Evolutionary conservation across 176 grass and related monocot genomes (phyloP).

Genomic region (Musa itinerans): DNA sequence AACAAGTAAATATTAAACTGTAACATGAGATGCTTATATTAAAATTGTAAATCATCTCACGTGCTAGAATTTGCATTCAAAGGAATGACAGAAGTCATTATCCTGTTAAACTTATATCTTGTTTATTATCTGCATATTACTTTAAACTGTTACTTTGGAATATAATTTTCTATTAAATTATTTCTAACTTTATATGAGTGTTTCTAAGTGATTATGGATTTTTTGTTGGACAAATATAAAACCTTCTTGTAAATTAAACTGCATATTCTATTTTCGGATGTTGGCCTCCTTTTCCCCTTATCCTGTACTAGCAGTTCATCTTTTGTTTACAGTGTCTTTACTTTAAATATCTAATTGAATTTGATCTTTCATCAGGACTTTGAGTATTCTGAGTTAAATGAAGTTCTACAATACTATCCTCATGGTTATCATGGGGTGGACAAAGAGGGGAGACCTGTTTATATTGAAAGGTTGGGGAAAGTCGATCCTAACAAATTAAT

Average conservation of each 20-base stretch:
- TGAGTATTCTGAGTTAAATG: conserved; percentile 53
- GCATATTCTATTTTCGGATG: too few relatives aligned
- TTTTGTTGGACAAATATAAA: not conserved
- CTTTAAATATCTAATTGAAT: not conserved
- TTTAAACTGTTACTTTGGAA: not conserved
- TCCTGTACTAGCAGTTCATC: not conserved
- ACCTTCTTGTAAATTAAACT: not conserved
- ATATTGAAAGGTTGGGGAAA: conserved; percentile 93
- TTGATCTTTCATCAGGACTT: conserved; percentile 54
- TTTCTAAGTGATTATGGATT: not conserved
- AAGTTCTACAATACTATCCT: conserved; percentile 90
- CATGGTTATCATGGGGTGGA: conserved; percentile 98
- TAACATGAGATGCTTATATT: too few relatives aligned
- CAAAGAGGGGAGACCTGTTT: conserved; percentile 84
- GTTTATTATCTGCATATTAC: not conserved
- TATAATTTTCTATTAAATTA: not conserved
- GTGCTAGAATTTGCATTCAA: too few relatives aligned
- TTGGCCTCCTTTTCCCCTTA: not conserved
- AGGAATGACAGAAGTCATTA: too few relatives aligned
- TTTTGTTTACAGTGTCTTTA: not conserved
- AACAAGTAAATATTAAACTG: too few relatives aligned
- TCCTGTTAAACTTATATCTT: too few relatives aligned
- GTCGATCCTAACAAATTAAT: conserved; percentile 91
- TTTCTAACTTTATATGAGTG: not conserved
- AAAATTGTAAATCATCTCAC: too few relatives aligned